Evolutionary conservation across 305 asterid genomes (phyloP), one percentile per base, ranked within the genome.

Genomic region (Salvia sclarea): DNA sequence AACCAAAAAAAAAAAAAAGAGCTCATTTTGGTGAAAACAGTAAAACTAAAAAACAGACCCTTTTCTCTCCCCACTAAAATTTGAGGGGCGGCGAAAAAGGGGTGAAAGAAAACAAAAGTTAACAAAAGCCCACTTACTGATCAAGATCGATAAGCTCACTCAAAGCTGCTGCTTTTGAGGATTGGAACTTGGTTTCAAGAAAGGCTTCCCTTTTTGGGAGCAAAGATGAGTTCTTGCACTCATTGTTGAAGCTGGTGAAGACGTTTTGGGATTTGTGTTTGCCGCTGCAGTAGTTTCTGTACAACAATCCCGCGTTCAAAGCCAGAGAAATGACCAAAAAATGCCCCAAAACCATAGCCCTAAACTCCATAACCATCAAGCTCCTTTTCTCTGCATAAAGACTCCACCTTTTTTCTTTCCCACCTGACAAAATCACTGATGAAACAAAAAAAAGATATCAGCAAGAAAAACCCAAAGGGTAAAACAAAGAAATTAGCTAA

Each of bases 301-400:
- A 86, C 16, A 92, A 35, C 28, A 92, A 68, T 8, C 96, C 96
- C 24, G 82, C 77, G 75, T 89, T 92, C 37, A 92, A 41, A 9
- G 96, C 98, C 58, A 92, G 31, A 13, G 98, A 92, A 25, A 89
- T 71, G 56, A 83, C 82, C 80, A 92, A 62, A 71, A 90, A 78
- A 30, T 89, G 88, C 69, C 86, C 87, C 78, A 85, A 66, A 48
- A 90, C 69, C 77, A 78, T 76, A 21, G 75, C 62, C 57, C 64
- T 82, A 22, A 79, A 8, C 76, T 74, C 80, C 81, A 81, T 82
- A 8, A 47, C 35, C 76, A 61, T 71, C 31, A 37, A 20, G 4
- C 24, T 59, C 58, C 13, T 48, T 50, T 20, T 64, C 62, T 44
- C 38, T 33, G 11, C 10, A 9, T 21, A 16, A 17, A 43, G 65